phyloP scores from a whole-genome alignment of 345 rosid genomes.

The Lumnitzera racemosa region DNA sequence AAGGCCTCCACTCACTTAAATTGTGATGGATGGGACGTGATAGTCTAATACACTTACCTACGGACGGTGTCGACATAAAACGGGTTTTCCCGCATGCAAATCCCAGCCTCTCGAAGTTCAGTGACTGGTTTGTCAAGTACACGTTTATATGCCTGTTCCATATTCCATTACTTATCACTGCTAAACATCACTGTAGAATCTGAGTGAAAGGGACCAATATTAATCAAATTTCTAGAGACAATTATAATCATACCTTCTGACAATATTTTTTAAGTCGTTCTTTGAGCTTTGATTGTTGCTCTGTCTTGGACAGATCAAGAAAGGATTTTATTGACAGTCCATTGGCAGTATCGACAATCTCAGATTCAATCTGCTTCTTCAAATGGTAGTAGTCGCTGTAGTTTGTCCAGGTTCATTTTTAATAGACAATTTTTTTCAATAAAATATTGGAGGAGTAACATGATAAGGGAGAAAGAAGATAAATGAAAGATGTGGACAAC shows the following conservation, averaged over 20 bases:
- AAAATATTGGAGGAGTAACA: background rate
- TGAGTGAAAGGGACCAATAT: too few relatives aligned
- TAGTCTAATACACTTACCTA: slow-evolving; percentile 38
- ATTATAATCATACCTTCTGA: slow-evolving; percentile 55
- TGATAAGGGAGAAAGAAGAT: background rate
- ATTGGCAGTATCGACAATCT: slow-evolving; percentile 54
- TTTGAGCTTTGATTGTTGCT: slow-evolving; percentile 69
- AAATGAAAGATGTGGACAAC: slow-evolving; percentile 19
- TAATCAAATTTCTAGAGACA: background rate
- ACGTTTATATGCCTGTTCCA: slow-evolving; percentile 66
- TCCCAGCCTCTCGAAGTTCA: slow-evolving; percentile 96
- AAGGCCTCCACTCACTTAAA: background rate
- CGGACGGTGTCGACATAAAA: slow-evolving; percentile 95
- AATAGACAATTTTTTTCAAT: background rate
- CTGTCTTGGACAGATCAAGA: slow-evolving; percentile 76
- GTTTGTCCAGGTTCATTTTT: slow-evolving; percentile 11
- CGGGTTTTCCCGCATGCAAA: slow-evolving; percentile 97
- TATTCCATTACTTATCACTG: slow-evolving; percentile 13
- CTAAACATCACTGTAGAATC: background rate
- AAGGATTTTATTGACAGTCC: slow-evolving; percentile 66
- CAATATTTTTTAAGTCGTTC: slow-evolving; percentile 83
- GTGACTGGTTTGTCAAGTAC: slow-evolving; percentile 82
- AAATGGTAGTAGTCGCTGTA: slow-evolving; percentile 88
- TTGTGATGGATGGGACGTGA: background rate
- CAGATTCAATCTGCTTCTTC: slow-evolving; percentile 94